Base-by-base conservation (phyloP, 345 rosid genomes). In the Combretum micranthum region DNA sequence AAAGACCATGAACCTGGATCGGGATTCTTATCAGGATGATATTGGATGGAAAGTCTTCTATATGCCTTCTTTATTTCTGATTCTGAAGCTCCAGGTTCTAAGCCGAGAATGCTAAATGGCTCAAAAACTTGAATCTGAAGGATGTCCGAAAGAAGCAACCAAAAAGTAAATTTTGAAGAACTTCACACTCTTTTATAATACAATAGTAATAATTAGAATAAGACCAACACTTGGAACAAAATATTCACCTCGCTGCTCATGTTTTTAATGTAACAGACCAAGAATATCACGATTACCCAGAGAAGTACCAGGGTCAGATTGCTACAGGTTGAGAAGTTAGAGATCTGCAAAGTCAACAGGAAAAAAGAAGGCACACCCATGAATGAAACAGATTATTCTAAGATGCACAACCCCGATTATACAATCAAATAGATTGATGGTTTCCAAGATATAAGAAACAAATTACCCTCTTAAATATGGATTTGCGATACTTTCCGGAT, bases 1-100 rank as follows among this genome's bases (percentile, higher is more conserved):
- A 19, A 64, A 73, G 57, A 67, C 63, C 56, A 54, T 66, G 59
- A 75, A 90, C 99, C 96, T 90, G 97, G 99, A 77, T 94, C 93
- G 18, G 99, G 99, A 74, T 94, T 94, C 83, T 94, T 94, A 69
- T 94, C 99, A 58, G 96, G 99, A 84, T 94, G 99, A 72, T 87
- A 94, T 51, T 69, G 84, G 66, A 94, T 75, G 16, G 99, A 87
- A 19, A 94, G 96, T 61, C 83, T 87, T 68, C 96, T 80, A 65
- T 90, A 90, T 20, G 84, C 90, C 84, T 94, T 94, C 72, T 83
- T 94, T 59, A 94, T 90, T 64, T 82, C 89, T 4, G 95, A 79
- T 47, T 87, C 97, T 44, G 83, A 71, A 67, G 93, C 96, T 61
- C 96, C 93, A 59, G 85, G 59, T 62, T 83, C 80, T 63, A 94